These are phyloP conservation scores for Strobilomyces echinocephalus DNA, from an alignment of 768 basidiomycete species.

Conservation along the genomic window DNA sequence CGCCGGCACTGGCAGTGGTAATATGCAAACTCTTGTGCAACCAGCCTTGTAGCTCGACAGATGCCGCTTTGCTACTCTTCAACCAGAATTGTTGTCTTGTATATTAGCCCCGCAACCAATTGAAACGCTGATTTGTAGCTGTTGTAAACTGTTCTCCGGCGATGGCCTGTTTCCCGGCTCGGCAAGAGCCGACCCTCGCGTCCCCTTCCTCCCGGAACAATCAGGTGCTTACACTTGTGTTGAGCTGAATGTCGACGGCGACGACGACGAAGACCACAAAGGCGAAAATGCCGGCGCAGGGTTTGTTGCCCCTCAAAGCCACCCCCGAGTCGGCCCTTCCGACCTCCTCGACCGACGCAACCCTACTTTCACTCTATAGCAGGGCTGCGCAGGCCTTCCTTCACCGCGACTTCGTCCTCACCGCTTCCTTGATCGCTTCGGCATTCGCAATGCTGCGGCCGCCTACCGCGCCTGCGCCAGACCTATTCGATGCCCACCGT, in stretches of 20 bases:
- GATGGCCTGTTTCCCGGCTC: neutral
- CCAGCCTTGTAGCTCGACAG: too few relatives aligned
- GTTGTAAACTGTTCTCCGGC: too few relatives aligned
- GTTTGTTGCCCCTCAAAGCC: constrained; percentile 36
- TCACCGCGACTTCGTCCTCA: constrained; percentile 63
- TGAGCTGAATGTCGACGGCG: constrained; percentile 44
- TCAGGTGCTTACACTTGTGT: constrained; percentile 14
- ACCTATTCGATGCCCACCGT: constrained; percentile 47
- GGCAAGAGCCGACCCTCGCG: neutral
- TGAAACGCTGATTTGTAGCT: too few relatives aligned
- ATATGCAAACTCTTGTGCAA: too few relatives aligned
- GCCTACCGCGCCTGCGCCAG: constrained; percentile 31
- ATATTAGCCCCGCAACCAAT: too few relatives aligned
- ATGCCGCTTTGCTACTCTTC: too few relatives aligned
- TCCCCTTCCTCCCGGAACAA: constrained; percentile 13
- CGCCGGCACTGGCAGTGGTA: too few relatives aligned
- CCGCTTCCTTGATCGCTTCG: constrained; percentile 59
- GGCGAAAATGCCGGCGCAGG: constrained; percentile 19
- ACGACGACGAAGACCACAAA: constrained; percentile 35
- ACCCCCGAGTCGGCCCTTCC: constrained; percentile 6
- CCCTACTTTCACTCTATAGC: constrained; percentile 67
- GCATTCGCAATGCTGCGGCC: constrained; percentile 61
- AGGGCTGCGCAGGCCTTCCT: constrained; percentile 78
- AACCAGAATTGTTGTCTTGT: too few relatives aligned
- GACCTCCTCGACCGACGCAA: constrained; percentile 36